Base-by-base conservation (phyloP, 2,329 filamentous ascomycete species). In the Parafenestella ontariensis region DNA sequence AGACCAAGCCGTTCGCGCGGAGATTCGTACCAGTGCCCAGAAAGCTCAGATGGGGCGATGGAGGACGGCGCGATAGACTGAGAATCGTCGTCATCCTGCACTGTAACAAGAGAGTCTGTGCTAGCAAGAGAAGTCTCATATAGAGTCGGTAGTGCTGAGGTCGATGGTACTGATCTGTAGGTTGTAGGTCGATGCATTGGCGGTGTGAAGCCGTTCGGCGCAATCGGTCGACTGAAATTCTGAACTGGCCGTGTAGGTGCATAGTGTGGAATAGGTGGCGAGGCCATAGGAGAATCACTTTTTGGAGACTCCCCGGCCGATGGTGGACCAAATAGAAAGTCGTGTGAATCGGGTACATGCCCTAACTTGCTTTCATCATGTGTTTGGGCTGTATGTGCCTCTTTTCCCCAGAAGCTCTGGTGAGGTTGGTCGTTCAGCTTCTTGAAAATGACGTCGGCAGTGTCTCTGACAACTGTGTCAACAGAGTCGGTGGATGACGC, bases 1-100 rank as follows among this genome's bases (percentile, higher is more conserved):
- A 77, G 62, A 23, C 74, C 74, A 7, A 76, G 68, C 11, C 74
- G 71, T 56, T 77, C 74, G 21, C 68, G 69, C 21, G 74, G 63
- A 49, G 69, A 70, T 34, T 66, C 67, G 46, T 69, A 70, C 71
- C 72, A 76, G 54, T 72, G 72, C 21, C 66, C 66, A 20, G 72
- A 74, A 45, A 76, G 65, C 20, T 65, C 72, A 13, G 73, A 76
- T 10, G 69, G 72, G 7, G 72, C 69, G 42, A 72, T 61, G 18
- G 71, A 73, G 40, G 51, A 71, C 28, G 53, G 69, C 2, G 70
- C 64, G 23, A 71, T 69, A 0, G 70, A 74, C 24, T 54, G 44
- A 31, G 64, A 45, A 50, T 70, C 64, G 18, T 46, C 23, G 4
- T 62, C 39, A 36, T 63, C 60, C 9, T 51, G 43, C 9, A 60